Conservation (phyloP, 1,284 basidiomycete genomes). For the Hymenochaete sp. region DNA sequence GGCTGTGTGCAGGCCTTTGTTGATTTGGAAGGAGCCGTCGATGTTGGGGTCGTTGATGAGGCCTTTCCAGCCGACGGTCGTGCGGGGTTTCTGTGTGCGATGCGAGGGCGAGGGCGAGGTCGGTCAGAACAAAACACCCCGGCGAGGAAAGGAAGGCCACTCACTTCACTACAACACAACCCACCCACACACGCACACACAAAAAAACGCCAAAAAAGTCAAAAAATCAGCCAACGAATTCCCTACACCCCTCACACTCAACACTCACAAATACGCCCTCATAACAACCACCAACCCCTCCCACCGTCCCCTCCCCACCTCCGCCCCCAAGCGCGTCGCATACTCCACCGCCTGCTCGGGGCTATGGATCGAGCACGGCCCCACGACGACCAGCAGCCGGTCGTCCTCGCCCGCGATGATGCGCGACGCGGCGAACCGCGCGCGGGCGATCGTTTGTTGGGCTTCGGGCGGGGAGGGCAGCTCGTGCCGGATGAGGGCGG, state of each 20-base stretch:
- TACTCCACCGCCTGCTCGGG: conserved; percentile 87
- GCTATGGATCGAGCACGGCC: conserved; percentile 95
- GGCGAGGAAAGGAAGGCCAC: conserved; percentile 19
- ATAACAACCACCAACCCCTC: conserved; percentile 86
- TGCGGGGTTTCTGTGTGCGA: conserved; percentile 64
- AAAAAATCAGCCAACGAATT: neutral
- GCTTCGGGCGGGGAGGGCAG: conserved; percentile 53
- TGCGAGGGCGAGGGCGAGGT: neutral
- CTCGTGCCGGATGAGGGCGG: conserved; percentile 81
- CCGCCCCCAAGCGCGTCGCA: conserved; percentile 65
- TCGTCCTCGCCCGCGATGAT: conserved; percentile 81
- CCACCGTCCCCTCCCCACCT: conserved; percentile 61
- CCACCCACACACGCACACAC: neutral
- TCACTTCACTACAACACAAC: conserved; percentile 14
- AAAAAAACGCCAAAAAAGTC: neutral
- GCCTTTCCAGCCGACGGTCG: conserved; percentile 86
- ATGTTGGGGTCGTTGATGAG: conserved; percentile 88
- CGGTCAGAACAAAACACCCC: neutral
- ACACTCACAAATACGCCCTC: conserved; percentile 88
- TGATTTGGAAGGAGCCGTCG: conserved; percentile 93
- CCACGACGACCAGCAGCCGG: conserved; percentile 83
- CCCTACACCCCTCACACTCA: neutral
- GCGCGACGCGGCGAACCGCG: conserved; percentile 70
- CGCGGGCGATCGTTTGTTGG: conserved; percentile 64
- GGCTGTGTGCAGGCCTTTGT: conserved; percentile 86